Evolutionary conservation across 2,329 filamentous ascomycete genomes (phyloP), one percentile per base, ranked within the genome.

Genomic region (Nigrograna mackinnonii): DNA sequence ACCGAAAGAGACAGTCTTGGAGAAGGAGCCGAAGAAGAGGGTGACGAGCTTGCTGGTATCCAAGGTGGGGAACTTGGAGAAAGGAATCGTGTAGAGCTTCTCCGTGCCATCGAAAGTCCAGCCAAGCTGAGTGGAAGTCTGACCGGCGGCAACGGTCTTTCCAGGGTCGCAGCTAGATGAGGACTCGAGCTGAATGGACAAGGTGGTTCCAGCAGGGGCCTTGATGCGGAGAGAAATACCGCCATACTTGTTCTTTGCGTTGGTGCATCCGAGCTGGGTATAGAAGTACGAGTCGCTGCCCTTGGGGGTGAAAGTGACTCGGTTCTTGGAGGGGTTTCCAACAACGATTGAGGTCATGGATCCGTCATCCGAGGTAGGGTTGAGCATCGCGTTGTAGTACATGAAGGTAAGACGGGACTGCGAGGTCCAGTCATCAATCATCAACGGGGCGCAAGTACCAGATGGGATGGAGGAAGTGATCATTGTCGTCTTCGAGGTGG

Each of bases 401-500:
- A 84, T 64, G 62, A 84, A 84, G 2, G 78, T 81, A 39, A 84
- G 62, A 21, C 80, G 78, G 5, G 80, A 84, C 57, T 84, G 81
- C 6, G 80, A 84, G 40, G 72, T 72, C 74, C 78, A 84, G 66
- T 84, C 81, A 49, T 84, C 81, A 40, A 84, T 71, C 19, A 80
- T 57, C 5, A 79, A 62, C 24, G 68, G 58, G 9, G 66, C 61
- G 55, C 77, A 80, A 16, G 64, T 61, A 30, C 66, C 67, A 35
- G 60, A 48, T 4, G 53, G 43, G 9, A 43, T 16, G 35, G 52
- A 33, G 24, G 52, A 47, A 6, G 49, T 47, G 11, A 43, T 35
- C 7, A 50, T 36, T 7, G 56, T 62, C 20, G 44, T 17, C n/a
- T 52, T 24, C 7, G 52, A 39, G 17, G 36, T 21, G 17, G 34